A percentile compares a stretch with the other conserved stretches of the same genome.
These are phyloP conservation scores for Alternaria incomplexa DNA, from an alignment of 2,329 filamentous ascomycete genomes.

Conservation along the genomic window DNA sequence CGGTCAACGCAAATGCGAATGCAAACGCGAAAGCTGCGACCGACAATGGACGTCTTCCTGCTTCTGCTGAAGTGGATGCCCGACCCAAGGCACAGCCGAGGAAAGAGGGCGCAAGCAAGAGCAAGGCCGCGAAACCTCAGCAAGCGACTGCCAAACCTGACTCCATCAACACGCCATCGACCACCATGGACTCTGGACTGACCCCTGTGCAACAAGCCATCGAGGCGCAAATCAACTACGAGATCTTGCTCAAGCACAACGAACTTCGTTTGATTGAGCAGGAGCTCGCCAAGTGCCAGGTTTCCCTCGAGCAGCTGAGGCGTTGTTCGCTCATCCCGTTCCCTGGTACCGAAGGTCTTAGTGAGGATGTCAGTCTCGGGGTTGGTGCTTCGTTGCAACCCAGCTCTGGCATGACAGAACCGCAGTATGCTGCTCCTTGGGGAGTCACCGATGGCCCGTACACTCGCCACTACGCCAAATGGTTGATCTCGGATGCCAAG, in stretches of 20 bases:
- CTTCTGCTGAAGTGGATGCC: constrained; percentile 31
- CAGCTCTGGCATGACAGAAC: constrained; percentile 67
- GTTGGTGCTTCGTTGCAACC: constrained; percentile 72
- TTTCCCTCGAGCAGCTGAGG: constrained; percentile 90
- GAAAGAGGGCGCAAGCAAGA: constrained; percentile 41
- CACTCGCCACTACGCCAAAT: constrained; percentile 91
- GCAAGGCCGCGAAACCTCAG: constrained; percentile 32
- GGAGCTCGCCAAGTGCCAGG: constrained; percentile 93
- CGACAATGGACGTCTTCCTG: constrained; percentile 21
- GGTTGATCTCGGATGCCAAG: constrained; percentile 85
- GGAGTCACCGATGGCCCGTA: constrained; percentile 93
- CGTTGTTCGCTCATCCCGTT: constrained; percentile 92
- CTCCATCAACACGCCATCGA: constrained; percentile 27
- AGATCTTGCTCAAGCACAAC: constrained; percentile 92
- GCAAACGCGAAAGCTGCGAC: constrained; percentile 19
- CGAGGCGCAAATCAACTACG: constrained; percentile 85
- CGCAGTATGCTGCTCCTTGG: constrained; percentile 83
- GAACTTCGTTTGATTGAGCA: constrained; percentile 94
- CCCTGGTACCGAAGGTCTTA: constrained; percentile 72
- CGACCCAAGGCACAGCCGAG: constrained; percentile 36
- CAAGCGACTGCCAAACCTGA: constrained; percentile 29
- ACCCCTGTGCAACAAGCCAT: constrained; percentile 72
- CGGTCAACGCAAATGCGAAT: constrained; percentile 16
- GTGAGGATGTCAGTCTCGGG: constrained; percentile 73
- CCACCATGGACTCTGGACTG: constrained; percentile 36